A percentile compares a stretch with the other conserved stretches of the same genome.
Conservation (phyloP, 352 stramenopile species). For the Phytophthora europaea region DNA sequence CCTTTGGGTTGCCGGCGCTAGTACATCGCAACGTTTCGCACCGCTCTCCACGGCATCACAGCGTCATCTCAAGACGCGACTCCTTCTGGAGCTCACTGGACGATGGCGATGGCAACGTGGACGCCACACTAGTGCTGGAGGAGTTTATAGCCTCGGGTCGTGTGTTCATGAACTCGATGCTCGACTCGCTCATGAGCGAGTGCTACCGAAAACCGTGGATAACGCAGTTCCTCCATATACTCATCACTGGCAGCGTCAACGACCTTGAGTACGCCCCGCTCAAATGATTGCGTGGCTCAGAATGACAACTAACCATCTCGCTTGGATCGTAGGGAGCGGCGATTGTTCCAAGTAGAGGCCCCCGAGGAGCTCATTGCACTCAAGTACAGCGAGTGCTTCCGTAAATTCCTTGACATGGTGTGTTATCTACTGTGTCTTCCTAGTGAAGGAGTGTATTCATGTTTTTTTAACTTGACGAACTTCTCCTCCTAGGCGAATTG, state of each 20-base stretch:
- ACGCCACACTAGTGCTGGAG: slow-evolving; percentile 67
- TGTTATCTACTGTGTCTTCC: background rate
- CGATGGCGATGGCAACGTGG: slow-evolving; percentile 37
- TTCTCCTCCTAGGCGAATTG: slow-evolving; percentile 50
- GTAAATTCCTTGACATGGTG: slow-evolving; percentile 78
- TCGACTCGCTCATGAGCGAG: slow-evolving; percentile 82
- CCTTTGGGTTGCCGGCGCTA: slow-evolving; percentile 49
- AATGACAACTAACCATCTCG: slow-evolving; percentile 12
- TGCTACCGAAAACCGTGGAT: slow-evolving; percentile 86
- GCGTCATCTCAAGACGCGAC: slow-evolving; percentile 45
- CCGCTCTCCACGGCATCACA: slow-evolving; percentile 51
- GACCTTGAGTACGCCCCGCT: slow-evolving; percentile 56
- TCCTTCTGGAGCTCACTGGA: slow-evolving; percentile 54
- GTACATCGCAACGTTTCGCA: slow-evolving; percentile 57
- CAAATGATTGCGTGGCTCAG: background rate
- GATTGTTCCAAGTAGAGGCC: slow-evolving; percentile 75
- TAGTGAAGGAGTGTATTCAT: background rate
- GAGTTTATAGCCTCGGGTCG: slow-evolving; percentile 80
- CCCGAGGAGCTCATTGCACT: slow-evolving; percentile 59
- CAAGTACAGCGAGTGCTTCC: slow-evolving; percentile 69
- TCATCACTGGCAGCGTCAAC: slow-evolving; percentile 67
- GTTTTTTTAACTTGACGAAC: background rate
- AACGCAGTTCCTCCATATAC: slow-evolving; percentile 68
- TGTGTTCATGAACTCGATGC: slow-evolving; percentile 79
- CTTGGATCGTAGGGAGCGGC: slow-evolving; percentile 50